Percentiles rank a stretch among this genome's conserved stretches.
Evolutionary conservation across 148 eudicot genomes (phyloP).

Genomic region (Hydrangea macrophylla): DNA sequence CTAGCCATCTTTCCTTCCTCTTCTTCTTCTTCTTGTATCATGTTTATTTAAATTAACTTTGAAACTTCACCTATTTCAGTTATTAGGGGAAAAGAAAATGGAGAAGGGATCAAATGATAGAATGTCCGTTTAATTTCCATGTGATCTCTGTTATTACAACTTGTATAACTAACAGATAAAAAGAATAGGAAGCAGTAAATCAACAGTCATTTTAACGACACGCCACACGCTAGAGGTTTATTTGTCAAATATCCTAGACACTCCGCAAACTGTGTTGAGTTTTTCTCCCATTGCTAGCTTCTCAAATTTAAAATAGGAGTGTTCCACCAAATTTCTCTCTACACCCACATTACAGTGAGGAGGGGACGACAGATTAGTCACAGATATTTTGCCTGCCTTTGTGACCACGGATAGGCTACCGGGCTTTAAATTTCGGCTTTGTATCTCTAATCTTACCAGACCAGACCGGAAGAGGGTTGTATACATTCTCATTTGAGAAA

Average conservation of each 20-base stretch:
- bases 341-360: conserved; percentile 1
- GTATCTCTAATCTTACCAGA: too few species aligned
- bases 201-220: neutral
- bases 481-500: too few species aligned
- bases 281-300: neutral
- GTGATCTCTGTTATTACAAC: neutral
- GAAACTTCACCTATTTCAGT: neutral
- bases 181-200: neutral
- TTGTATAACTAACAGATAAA: neutral
- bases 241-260: neutral
- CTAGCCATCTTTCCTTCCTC: too few species aligned
- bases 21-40: too few species aligned
- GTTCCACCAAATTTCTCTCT: too few species aligned
- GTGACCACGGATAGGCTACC: too few species aligned
- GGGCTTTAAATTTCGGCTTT: too few species aligned
- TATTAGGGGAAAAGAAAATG: neutral
- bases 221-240: conserved; percentile 2
- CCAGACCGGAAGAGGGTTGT: too few species aligned
- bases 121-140: neutral
- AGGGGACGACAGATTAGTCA: too few species aligned
- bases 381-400: too few species aligned
- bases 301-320: neutral
- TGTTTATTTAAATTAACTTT: neutral
- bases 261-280: neutral
- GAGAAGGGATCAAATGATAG: neutral